Conservation (phyloP, 768 basidiomycete species). For the Kwoniella sp. region DNA sequence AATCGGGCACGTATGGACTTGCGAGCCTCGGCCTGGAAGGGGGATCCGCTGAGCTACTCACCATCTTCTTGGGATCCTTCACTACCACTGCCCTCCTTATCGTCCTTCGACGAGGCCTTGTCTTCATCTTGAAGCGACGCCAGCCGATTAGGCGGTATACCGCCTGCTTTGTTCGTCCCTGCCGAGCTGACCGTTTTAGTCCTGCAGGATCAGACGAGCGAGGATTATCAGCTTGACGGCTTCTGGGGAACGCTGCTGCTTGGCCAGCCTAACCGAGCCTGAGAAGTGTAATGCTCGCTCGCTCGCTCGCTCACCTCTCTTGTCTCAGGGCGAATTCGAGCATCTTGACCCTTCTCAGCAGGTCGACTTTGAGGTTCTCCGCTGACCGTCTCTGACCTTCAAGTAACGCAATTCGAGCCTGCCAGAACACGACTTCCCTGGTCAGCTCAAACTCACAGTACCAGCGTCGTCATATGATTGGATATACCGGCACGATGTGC, state of each 20-base stretch:
- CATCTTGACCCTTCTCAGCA: constrained; percentile 98
- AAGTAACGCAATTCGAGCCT: constrained; percentile 95
- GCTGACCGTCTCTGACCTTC: constrained; percentile 96
- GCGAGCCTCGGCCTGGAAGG: no score
- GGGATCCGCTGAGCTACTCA: no score
- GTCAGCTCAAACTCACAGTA: no score
- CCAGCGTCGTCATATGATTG: no score
- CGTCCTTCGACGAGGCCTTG: constrained; percentile 21
- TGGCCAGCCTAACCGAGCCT: no score
- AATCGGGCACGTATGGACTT: no score
- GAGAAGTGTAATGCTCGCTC: no score
- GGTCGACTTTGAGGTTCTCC: constrained; percentile 93
- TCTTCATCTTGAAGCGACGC: constrained; percentile 48
- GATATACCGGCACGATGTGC: background rate
- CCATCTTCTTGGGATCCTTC: constrained; percentile 38
- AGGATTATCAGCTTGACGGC: background rate
- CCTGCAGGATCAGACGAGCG: constrained; percentile 13
- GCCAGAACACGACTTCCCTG: constrained; percentile 25
- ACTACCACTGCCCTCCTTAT: constrained; percentile 45
- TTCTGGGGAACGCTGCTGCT: no score
- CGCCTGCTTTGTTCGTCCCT: constrained; percentile 12
- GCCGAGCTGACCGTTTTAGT: constrained; percentile 37
- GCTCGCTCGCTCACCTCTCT: constrained; percentile 73
- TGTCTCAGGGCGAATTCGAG: constrained; percentile 94
- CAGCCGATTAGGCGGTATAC: constrained; percentile 36